A percentile compares a stretch with the other conserved stretches of the same genome.
These are phyloP conservation scores for Aspergillus hancockii DNA, from an alignment of 495 filamentous ascomycete genomes.

Conservation along the genomic window DNA sequence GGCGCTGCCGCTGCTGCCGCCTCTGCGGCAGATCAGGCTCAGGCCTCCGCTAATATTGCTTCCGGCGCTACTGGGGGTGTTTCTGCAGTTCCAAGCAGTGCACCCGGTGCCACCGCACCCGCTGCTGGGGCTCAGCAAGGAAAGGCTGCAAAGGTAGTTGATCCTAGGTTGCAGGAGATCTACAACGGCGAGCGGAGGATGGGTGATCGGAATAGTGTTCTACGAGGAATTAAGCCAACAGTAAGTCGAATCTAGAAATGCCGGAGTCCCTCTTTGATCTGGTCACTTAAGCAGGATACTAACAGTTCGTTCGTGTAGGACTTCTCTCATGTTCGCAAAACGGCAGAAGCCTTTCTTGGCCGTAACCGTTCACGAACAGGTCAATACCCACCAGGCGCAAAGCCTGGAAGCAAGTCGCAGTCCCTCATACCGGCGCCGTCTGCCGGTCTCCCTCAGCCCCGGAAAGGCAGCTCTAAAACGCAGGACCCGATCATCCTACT, in stretches of 20 bases:
- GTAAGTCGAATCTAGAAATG: conserved; percentile 50
- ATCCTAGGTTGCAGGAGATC: conserved; percentile 80
- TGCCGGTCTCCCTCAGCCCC: conserved; percentile 39
- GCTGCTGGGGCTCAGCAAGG: conserved; percentile 54
- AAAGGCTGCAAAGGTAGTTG: conserved; percentile 59
- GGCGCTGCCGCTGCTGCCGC: conserved; percentile 56
- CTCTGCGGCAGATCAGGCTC: conserved; percentile 40
- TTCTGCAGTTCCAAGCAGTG: conserved; percentile 20
- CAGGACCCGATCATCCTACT: conserved; percentile 97
- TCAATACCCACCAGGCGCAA: conserved; percentile 46
- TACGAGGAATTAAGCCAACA: conserved; percentile 87
- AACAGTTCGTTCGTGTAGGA: conserved; percentile 56
- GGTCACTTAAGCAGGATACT: not conserved
- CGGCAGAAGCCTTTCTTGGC: conserved; percentile 75
- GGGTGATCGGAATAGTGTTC: conserved; percentile 86
- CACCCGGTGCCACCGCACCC: conserved; percentile 25
- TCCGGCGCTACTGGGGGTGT: conserved; percentile 45
- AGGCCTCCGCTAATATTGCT: conserved; percentile 40
- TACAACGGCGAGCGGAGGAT: conserved; percentile 88
- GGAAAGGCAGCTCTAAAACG: conserved; percentile 53
- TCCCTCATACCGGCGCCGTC: conserved; percentile 42
- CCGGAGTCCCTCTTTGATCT: not conserved
- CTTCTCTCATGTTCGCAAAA: conserved; percentile 91
- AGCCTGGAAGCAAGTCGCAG: conserved; percentile 41
- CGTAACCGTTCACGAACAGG: conserved; percentile 52